Base-by-base conservation (phyloP, 345 rosid species). In the Eucalyptus erythrocorys region DNA sequence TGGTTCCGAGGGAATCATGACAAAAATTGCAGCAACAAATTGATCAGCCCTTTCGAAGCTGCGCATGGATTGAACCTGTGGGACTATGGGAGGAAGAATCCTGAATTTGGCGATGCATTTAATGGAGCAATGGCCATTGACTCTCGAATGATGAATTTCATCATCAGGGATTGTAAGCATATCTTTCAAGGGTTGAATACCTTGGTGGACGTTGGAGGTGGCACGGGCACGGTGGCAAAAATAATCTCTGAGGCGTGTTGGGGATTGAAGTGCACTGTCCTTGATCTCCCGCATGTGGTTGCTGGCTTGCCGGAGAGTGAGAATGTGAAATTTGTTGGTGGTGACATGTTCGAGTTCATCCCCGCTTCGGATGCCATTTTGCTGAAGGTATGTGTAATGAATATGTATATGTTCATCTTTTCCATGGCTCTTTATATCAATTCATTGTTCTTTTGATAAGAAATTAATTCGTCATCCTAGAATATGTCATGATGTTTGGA, bases 181-280 rank as follows among this genome's bases (percentile, higher is more conserved):
- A 89, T 92, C 43, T 93, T 94, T 13, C 91, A 94, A n/a, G 93
- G 93, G 42, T 47, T 92, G 87, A 64, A 11, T 30, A 91, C 95
- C 47, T 8, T 93, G 66, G 93, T 93, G 47, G 95, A 94, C 59
- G 94, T 93, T 14, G 94, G 94, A 4, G 95, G 95, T 19, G 93
- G 96, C 6, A 93, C 91, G 0, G 94, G 96, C 49, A 71, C 91
- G 3, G 79, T 92, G 21, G 90, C 95, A 32, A 91, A 88, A 91
- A 87, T 86, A 81, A 57, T 94, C 48, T 85, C 93, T 24, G 87
- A 91, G 71, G 88, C 82, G 9, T 90, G 85, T n/a, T 93, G 91
- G 4, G 57, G 43, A 7, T 61, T 93, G 57, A 89, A 90, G 86
- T 93, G 94, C 91, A 91, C 92, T 1, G 95, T 94, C 55, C 42